phyloP scores from a whole-genome alignment of 495 filamentous ascomycete genomes.

The Daldinia grandis region DNA sequence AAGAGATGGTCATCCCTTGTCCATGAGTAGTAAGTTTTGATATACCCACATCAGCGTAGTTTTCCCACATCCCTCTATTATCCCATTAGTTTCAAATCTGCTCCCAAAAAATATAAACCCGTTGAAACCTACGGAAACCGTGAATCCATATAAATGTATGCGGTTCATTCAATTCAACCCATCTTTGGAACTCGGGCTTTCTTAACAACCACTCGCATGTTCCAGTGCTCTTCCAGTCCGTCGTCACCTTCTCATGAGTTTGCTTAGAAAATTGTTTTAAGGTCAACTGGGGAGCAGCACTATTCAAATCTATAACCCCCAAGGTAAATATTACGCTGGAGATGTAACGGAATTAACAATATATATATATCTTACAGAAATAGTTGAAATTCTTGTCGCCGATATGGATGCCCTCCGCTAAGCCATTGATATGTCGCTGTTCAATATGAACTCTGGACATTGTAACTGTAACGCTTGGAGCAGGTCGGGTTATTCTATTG shows the following conservation, averaged over 20 bases:
- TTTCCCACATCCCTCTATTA: constrained; percentile 12
- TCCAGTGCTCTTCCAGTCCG: neutral
- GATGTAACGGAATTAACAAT: neutral
- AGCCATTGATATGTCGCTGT: neutral
- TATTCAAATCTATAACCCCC: neutral
- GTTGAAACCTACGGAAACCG: constrained; percentile 3
- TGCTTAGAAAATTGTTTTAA: neutral
- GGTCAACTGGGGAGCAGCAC: neutral
- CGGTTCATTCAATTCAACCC: neutral
- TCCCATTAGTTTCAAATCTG: neutral
- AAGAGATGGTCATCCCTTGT: neutral
- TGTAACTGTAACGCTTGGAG: neutral
- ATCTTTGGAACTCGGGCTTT: neutral
- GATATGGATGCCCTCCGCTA: neutral
- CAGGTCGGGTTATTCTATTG: neutral
- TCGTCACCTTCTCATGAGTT: neutral
- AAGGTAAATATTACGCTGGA: neutral
- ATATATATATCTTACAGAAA: neutral
- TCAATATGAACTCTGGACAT: neutral
- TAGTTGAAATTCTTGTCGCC: neutral
- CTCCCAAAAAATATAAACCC: neutral
- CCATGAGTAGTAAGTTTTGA: neutral
- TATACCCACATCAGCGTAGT: constrained; percentile 1
- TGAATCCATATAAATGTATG: constrained; percentile 9
- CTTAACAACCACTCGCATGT: constrained; percentile 11